Base-by-base conservation (phyloP, 805 yeast species). In the Barnettozyma pratensis region DNA sequence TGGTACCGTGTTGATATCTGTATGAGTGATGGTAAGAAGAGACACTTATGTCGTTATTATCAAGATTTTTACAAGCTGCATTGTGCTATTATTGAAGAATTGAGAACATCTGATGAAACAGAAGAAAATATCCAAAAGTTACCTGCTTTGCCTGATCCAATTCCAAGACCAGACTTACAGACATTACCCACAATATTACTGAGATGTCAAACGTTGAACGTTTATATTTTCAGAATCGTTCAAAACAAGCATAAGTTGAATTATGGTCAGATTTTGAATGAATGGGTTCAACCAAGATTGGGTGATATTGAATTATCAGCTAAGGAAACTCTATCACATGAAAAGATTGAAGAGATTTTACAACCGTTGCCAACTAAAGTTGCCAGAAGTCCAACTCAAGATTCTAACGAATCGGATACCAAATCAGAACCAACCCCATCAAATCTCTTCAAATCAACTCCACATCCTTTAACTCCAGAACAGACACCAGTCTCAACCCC, bases 31-130 rank as follows among this genome's bases (percentile, higher is more conserved):
- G 68, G 68, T 26, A 64, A 62, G 38, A 69, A 66, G 39, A 64
- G 71, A 48, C 68, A 69, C 44, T 58, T 77, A 25, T 71, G 78
- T 51, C 65, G 80, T 14, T 76, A 71, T 58, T 77, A 76, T 54
- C 77, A 74, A 56, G 81, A 77, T 53, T 75, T 77, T 46, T 73
- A 75, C 57, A 71, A 72, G 45, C 58, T 77, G 26, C 80, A 76
- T 49, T 61, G 69, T 19, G 45, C 64, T 19, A 54, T 73, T 27
- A 54, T 67, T 27, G 61, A 61, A 35, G 47, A 52, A 34, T 37
- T 63, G 46, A 45, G 49, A 30, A 35, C 40, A 5, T 47, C 48
- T 12, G 38, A 49, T 4, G 52, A 48, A 27, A 28, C 48, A n/a
- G 54, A 50, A 11, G 45, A 44, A 8, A 44, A 44, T 2, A 41